These are phyloP conservation scores for Hamigera avellanea DNA, from an alignment of 495 filamentous ascomycete genomes.

Conservation along the genomic window DNA sequence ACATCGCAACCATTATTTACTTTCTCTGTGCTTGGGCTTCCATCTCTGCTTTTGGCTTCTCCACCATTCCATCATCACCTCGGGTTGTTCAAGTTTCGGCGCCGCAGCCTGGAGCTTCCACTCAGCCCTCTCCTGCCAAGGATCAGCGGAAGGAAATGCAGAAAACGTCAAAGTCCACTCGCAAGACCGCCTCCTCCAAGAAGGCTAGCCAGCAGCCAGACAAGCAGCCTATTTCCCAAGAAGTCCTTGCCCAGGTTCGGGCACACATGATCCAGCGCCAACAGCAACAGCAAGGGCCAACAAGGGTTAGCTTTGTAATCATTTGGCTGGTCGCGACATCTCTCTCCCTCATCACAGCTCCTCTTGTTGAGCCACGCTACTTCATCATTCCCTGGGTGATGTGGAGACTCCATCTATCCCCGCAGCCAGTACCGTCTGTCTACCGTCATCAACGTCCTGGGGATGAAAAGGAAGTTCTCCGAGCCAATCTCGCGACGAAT, in stretches of 20 bases:
- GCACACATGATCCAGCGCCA: slow-evolving; percentile 24
- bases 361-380: slow-evolving; percentile 88
- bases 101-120: slow-evolving; percentile 4
- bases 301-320: slow-evolving; percentile 43
- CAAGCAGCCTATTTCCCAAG: slow-evolving; percentile 16
- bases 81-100: slow-evolving; percentile 13
- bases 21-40: slow-evolving; percentile 48
- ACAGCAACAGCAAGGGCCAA: slow-evolving; percentile 15
- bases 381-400: slow-evolving; percentile 93
- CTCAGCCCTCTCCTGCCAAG: slow-evolving; percentile 2
- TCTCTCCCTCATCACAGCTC: slow-evolving; percentile 72
- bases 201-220: slow-evolving; percentile 6
- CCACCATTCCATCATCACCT: slow-evolving; percentile 14
- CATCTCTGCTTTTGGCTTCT: slow-evolving; percentile 43
- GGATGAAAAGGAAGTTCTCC: slow-evolving; percentile 14
- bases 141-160: slow-evolving; percentile 13
- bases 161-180: slow-evolving; percentile 13
- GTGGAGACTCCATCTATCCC: slow-evolving; percentile 73
- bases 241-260: slow-evolving; percentile 23
- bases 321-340: slow-evolving; percentile 63
- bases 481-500: slow-evolving; percentile 20
- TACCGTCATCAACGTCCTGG: slow-evolving; percentile 13
- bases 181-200: slow-evolving; percentile 16
- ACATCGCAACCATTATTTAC: slow-evolving; percentile 54
- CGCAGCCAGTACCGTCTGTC: slow-evolving; percentile 21